Percentiles rank a stretch among this genome's conserved stretches.
phyloP scores from a whole-genome alignment of 768 basidiomycete species.

The Lactifluus echinatus region DNA sequence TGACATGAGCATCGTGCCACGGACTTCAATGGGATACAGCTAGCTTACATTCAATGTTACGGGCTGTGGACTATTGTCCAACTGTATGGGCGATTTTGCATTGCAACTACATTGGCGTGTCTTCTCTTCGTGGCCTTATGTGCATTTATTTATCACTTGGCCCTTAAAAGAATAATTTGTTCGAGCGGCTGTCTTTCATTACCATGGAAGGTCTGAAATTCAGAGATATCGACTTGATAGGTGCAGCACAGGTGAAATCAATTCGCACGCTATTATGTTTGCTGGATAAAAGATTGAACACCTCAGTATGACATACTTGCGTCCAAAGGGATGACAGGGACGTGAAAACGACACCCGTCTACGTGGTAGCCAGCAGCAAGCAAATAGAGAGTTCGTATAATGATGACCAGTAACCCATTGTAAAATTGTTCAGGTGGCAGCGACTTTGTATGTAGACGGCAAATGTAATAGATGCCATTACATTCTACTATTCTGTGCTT shows the following conservation, averaged over 20 bases:
- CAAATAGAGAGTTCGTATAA: background rate
- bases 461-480: background rate
- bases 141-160: no score
- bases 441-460: background rate
- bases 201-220: no score
- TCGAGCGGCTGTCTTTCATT: no score
- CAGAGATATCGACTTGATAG: no score
- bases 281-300: background rate
- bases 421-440: background rate
- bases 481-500: background rate
- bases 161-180: no score
- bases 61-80: background rate
- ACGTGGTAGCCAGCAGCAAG: background rate
- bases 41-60: background rate
- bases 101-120: background rate
- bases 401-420: background rate
- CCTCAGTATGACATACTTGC: background rate
- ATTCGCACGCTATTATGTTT: no score
- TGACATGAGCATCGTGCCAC: background rate
- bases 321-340: background rate
- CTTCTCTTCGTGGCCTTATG: background rate
- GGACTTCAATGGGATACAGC: conserved; percentile 5
- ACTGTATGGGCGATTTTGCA: background rate
- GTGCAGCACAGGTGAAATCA: no score
- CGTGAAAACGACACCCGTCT: background rate